Base-by-base conservation (phyloP, 2,329 filamentous ascomycete genomes). In the Diplodia sapinea region DNA sequence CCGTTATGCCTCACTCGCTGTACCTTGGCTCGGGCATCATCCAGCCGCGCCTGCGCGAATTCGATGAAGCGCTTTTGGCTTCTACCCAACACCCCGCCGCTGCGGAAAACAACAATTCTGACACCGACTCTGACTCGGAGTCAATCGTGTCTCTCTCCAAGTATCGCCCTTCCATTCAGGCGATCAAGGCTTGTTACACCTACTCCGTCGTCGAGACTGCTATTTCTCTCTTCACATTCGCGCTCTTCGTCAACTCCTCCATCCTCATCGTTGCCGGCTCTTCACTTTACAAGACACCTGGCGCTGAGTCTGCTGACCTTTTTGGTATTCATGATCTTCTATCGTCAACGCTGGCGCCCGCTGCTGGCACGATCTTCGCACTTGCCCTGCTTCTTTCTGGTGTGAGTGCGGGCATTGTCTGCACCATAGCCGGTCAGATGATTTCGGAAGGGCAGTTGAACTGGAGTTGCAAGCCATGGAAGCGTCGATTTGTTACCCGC, bases 401-500 rank as follows among this genome's bases (percentile, higher is more conserved):
- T 9, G 86, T 92, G 13, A 92, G 89, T 0, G 93, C 93, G 0
- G 93, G 93, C 6, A 92, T 96, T 43, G 90, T 96, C 2, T 96
- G 93, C 80, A 96, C 93, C 1, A 95, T 96, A 72, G 87, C 93
- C 0, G 93, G 93, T 0, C 93, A 96, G 77, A 95, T 96, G 89
- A 90, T 96, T 26, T 89, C 88, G 70, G 93, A 96, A 77, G 93
- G 93, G 7, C 91, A 93, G 69, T 78, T 96, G 54, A 87, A 88
- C 56, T 93, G 92, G 91, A 87, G 80, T 5, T 79, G 94, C 38
- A 84, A 84, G 69, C 93, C 93, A 0, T 96, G 93, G 93, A 74
- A 94, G 11, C 89, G 93, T 2, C 86, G 93, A 12, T 84, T 96
- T 4, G 79, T 94, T 61, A 96, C 93, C 0, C 86, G 93, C 31